Percentiles rank a stretch among this genome's conserved stretches.
Evolutionary conservation across 2,329 filamentous ascomycete species (phyloP).

Genomic region (Fusarium sp.): DNA sequence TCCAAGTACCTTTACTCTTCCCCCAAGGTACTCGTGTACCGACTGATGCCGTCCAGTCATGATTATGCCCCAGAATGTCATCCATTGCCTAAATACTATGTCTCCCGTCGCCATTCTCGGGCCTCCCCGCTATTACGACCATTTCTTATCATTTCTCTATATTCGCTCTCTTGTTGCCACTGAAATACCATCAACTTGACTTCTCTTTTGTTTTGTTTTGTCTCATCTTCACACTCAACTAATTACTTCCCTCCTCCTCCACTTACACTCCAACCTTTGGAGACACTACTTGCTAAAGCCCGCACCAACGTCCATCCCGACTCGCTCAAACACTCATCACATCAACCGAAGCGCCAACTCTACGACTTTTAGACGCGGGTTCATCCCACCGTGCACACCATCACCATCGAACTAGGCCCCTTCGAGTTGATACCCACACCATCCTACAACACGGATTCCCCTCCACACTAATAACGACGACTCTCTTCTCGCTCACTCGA

Average conservation of each 20-base stretch:
- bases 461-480: conserved; percentile 51
- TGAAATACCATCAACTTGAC: conserved; percentile 10
- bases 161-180: conserved; percentile 42
- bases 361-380: conserved; percentile 45
- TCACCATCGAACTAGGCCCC: conserved; percentile 46
- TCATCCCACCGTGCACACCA: conserved; percentile 47
- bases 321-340: conserved; percentile 40
- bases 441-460: conserved; percentile 29
- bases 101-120: conserved; percentile 46
- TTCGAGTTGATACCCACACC: conserved; percentile 48
- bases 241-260: conserved; percentile 30
- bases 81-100: conserved; percentile 52
- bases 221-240: conserved; percentile 10
- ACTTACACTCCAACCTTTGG: conserved; percentile 40
- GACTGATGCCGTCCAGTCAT: conserved; percentile 50
- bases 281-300: conserved; percentile 33
- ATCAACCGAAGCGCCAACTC: conserved; percentile 44
- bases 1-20: conserved; percentile 48
- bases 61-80: conserved; percentile 44
- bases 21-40: conserved; percentile 49
- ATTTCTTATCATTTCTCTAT: conserved; percentile 38
- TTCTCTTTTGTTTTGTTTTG: conserved; percentile 22
- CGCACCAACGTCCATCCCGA: conserved; percentile 21
- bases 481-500: conserved; percentile 39
- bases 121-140: conserved; percentile 42